A percentile compares a stretch with the other conserved stretches of the same genome.
These are phyloP conservation scores for Hyaloscypha finlandica DNA, from an alignment of 495 filamentous ascomycete species.

Conservation along the genomic window DNA sequence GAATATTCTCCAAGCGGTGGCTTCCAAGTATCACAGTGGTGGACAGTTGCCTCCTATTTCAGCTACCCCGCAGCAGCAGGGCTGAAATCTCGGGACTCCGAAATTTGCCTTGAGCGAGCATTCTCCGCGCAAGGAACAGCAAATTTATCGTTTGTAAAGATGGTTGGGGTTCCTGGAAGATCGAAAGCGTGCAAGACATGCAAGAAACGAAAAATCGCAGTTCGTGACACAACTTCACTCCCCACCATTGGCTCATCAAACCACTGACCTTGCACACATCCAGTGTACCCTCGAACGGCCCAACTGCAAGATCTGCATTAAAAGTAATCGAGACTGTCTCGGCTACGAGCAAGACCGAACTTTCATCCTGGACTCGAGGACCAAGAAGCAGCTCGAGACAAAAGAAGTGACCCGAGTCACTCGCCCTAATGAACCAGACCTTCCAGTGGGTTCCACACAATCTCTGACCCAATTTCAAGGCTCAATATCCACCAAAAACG, in stretches of 20 bases:
- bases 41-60: neutral
- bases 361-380: slow-evolving; percentile 35
- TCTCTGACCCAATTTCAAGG: slow-evolving; percentile 2
- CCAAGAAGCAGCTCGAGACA: slow-evolving; percentile 5
- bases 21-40: neutral
- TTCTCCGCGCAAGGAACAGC: neutral
- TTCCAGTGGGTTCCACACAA: neutral
- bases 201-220: slow-evolving; percentile 43
- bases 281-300: slow-evolving; percentile 44
- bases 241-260: neutral
- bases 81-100: neutral
- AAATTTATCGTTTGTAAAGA: slow-evolving; percentile 17
- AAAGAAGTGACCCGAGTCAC: neutral
- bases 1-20: neutral
- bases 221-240: slow-evolving; percentile 24
- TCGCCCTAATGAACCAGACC: neutral
- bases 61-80: neutral
- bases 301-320: slow-evolving; percentile 39
- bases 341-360: slow-evolving; percentile 41
- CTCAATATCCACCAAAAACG: slow-evolving; percentile 17
- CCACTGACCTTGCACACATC: neutral
- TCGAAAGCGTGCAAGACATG: slow-evolving; percentile 51
- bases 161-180: slow-evolving; percentile 50
- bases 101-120: neutral
- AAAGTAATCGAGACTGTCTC: slow-evolving; percentile 39